These are phyloP conservation scores for Diaporthe ampelina DNA, from an alignment of 2,329 filamentous ascomycete genomes.

Conservation along the genomic window DNA sequence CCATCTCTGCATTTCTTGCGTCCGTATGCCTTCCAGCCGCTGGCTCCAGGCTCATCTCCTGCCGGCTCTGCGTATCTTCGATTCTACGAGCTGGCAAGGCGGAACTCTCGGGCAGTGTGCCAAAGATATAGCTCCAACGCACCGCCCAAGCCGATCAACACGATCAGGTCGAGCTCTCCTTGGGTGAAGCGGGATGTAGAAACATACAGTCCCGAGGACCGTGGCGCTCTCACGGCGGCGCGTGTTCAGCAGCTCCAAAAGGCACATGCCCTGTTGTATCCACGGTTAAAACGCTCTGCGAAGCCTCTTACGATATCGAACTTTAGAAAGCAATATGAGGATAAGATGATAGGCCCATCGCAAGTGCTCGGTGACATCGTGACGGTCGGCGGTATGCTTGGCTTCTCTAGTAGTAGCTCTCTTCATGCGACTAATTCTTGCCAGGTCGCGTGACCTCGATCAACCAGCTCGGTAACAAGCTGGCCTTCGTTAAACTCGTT, in stretches of 20 bases:
- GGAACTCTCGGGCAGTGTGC: neutral
- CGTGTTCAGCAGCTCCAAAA: conserved; percentile 68
- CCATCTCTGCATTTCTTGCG: conserved; percentile 66
- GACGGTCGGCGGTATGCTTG: conserved; percentile 33
- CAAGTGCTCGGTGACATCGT: conserved; percentile 27
- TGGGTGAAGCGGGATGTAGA: conserved; percentile 26
- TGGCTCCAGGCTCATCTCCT: conserved; percentile 51
- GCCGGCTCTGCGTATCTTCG: conserved; percentile 57
- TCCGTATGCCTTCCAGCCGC: conserved; percentile 64
- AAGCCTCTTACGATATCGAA: conserved; percentile 54
- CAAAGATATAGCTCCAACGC: conserved; percentile 32
- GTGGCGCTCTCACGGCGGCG: conserved; percentile 42
- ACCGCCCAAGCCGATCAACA: conserved; percentile 17
- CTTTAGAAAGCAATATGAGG: conserved; percentile 54
- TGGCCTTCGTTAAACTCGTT: conserved; percentile 87
- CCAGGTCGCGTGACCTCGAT: conserved; percentile 81
- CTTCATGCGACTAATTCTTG: conserved; percentile 40
- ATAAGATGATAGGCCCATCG: conserved; percentile 48
- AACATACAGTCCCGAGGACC: conserved; percentile 36
- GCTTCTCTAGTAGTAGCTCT: conserved; percentile 44
- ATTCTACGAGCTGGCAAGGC: conserved; percentile 61
- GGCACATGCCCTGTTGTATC: conserved; percentile 67
- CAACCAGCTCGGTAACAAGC: conserved; percentile 79
- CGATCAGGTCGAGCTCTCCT: neutral
- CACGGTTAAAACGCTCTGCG: conserved; percentile 57